Conservation (phyloP, 2,329 filamentous ascomycete species). For the Blastomyces silverae region DNA sequence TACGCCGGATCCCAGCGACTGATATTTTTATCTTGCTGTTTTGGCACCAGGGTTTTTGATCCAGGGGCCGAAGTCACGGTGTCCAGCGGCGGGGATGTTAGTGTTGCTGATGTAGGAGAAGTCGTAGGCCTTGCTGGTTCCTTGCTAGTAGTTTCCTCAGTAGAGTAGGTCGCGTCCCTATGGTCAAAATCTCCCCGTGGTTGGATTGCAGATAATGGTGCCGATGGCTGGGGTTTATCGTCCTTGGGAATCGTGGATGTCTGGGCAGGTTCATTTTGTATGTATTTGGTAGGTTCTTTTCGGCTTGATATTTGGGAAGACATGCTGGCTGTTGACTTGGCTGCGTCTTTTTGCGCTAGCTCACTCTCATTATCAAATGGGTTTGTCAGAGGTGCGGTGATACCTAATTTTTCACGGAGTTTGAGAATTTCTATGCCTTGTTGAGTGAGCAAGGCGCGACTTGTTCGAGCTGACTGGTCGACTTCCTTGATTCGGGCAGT, state of each 20-base stretch:
- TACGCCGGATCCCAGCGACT: conserved; percentile 5
- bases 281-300: neutral
- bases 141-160: neutral
- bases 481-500: neutral
- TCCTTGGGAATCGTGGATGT: neutral
- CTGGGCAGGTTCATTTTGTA: neutral
- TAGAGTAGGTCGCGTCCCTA: neutral
- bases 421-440: neutral
- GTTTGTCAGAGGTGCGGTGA: neutral
- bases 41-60: neutral
- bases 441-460: neutral
- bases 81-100: neutral
- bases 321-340: neutral
- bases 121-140: neutral
- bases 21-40: neutral
- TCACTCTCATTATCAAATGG: neutral
- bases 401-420: neutral
- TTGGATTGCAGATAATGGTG: neutral
- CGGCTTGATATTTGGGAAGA: neutral
- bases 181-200: no score
- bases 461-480: neutral
- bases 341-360: neutral
- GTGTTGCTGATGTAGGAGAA: neutral
- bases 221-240: neutral
- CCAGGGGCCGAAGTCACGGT: neutral